Percentiles rank a stretch among this genome's conserved stretches.
phyloP scores from a whole-genome alignment of 345 rosid genomes.

The Eucalyptus camaldulensis region DNA sequence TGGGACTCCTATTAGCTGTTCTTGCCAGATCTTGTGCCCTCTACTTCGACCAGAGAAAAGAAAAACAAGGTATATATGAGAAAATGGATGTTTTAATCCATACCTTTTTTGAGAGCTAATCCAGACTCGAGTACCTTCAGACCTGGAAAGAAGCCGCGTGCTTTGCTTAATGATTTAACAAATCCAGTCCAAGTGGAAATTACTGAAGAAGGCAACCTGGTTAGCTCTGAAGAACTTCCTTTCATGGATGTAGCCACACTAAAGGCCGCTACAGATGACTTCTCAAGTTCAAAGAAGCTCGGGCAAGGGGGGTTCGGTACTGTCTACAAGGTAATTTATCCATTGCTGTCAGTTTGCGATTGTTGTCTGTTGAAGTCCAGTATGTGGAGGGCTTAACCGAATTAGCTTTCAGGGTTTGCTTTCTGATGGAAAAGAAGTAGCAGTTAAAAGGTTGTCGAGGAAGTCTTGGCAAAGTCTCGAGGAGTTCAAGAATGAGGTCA shows the following conservation, averaged over 20 bases:
- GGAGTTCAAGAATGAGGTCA: constrained; percentile 31
- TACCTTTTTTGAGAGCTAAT: not conserved
- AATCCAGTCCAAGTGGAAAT: constrained; percentile 1
- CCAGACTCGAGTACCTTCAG: not conserved
- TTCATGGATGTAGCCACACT: constrained; percentile 5
- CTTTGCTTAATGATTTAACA: constrained; percentile 5
- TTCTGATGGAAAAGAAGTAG: constrained; percentile 5
- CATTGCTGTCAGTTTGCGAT: not conserved
- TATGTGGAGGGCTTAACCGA: not conserved
- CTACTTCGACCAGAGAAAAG: not conserved
- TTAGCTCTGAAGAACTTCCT: constrained; percentile 13
- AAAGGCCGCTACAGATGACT: constrained; percentile 15
- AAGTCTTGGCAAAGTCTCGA: constrained; percentile 22
- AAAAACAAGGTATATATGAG: not conserved
- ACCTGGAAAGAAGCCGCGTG: not conserved
- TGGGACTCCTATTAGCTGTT: not conserved
- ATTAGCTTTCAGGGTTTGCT: constrained; percentile 6
- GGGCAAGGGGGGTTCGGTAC: constrained; percentile 30
- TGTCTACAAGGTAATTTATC: constrained; percentile 19
- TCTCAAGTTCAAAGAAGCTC: constrained; percentile 15
- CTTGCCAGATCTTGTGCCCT: not conserved
- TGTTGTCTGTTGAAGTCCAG: not conserved
- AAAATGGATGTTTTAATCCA: not conserved
- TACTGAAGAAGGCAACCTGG: constrained; percentile 1
- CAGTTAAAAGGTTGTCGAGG: constrained; percentile 19